Evolutionary conservation across 192 early-diverging fungal species (phyloP).

Genomic region (Irineochytrium annulatum): DNA sequence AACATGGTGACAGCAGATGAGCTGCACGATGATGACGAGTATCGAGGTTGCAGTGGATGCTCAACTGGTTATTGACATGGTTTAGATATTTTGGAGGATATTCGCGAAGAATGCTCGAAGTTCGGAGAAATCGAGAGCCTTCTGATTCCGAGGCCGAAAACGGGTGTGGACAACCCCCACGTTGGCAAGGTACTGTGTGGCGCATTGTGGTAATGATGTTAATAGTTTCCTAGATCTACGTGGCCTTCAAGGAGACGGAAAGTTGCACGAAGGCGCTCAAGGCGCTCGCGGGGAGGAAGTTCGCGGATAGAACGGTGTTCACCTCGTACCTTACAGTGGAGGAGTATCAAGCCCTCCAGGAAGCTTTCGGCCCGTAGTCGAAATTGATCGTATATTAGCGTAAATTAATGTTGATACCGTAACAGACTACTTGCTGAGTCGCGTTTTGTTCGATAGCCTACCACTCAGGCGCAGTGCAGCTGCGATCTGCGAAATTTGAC

Average conservation of each 20-base stretch:
- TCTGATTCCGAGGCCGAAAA: constrained; percentile 75
- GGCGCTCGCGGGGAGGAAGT: constrained; percentile 87
- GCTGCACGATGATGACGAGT: constrained; percentile 79
- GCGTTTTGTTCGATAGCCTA: too few relatives aligned
- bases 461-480: too few relatives aligned
- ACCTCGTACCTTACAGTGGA: constrained; percentile 71
- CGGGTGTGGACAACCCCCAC: constrained; percentile 55
- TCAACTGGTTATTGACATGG: background rate
- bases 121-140: constrained; percentile 79
- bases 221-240: constrained; percentile 67
- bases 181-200: constrained; percentile 71
- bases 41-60: constrained; percentile 53
- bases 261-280: constrained; percentile 66
- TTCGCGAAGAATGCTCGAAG: constrained; percentile 82
- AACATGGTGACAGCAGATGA: constrained; percentile 93
- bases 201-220: background rate
- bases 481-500: too few relatives aligned
- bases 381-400: too few relatives aligned
- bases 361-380: too few relatives aligned
- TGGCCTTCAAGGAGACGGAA: constrained; percentile 61
- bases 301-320: constrained; percentile 88
- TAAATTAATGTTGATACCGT: too few relatives aligned
- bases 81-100: constrained; percentile 83
- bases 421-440: too few relatives aligned
- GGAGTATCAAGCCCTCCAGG: too few relatives aligned